Evolutionary conservation across 306 rosid species (phyloP).

Genomic region (Astragalus membranaceus): DNA sequence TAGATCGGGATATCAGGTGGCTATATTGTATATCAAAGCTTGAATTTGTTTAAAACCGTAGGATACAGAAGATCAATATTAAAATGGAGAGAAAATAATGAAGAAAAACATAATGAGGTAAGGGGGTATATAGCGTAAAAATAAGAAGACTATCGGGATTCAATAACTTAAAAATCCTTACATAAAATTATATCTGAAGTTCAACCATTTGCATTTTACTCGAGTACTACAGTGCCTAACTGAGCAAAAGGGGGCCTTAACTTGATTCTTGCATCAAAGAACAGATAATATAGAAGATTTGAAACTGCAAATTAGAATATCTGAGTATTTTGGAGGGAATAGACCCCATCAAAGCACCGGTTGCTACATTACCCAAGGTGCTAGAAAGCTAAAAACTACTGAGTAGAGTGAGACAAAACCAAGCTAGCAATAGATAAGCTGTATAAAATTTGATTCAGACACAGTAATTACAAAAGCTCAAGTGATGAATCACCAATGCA

Average conservation of each 20-base stretch:
- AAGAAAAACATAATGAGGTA: background rate
- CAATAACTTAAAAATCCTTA: background rate
- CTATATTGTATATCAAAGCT: background rate
- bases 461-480: background rate
- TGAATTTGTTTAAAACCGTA: background rate
- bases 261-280: background rate
- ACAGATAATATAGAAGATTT: background rate
- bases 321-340: background rate
- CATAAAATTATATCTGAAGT: background rate
- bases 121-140: background rate
- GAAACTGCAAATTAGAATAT: background rate
- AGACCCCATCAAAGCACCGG: background rate
- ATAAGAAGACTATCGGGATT: background rate
- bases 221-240: background rate
- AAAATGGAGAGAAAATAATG: background rate
- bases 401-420: background rate
- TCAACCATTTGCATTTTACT: background rate
- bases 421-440: background rate
- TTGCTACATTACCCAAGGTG: background rate
- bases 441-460: background rate
- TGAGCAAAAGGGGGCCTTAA: background rate
- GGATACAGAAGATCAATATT: background rate
- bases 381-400: background rate
- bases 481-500: background rate
- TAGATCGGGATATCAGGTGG: background rate